Conservation (phyloP, 306 rosid genomes). For the Acacia crassicarpa region DNA sequence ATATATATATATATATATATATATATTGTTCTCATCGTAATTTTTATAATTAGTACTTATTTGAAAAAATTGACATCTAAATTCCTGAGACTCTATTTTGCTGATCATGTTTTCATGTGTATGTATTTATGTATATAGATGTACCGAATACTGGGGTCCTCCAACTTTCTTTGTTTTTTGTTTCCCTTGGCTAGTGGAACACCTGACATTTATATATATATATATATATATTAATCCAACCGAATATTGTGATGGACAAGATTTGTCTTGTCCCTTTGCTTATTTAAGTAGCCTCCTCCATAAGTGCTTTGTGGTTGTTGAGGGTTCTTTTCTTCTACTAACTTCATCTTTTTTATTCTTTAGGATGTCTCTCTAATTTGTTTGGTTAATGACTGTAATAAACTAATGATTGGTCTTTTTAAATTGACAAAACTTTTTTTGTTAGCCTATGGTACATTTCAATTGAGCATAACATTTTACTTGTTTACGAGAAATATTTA, state of each 20-base stretch:
- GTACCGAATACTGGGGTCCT: background rate
- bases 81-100: no score
- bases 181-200: constrained; percentile 18
- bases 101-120: background rate
- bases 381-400: background rate
- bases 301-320: constrained; percentile 51
- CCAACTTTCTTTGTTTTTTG: constrained; percentile 23
- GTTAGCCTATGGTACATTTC: background rate
- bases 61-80: no score
- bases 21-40: no score
- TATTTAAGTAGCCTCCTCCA: background rate
- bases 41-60: no score
- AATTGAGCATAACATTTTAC: background rate
- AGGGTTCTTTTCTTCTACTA: background rate
- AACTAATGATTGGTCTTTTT: background rate
- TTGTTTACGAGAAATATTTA: background rate
- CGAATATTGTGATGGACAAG: constrained; percentile 6
- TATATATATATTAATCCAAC: background rate
- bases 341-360: background rate
- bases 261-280: background rate
- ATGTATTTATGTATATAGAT: background rate
- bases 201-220: constrained; percentile 13
- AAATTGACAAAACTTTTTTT: background rate
- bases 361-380: background rate
- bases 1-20: no score